A percentile compares a stretch with the other conserved stretches of the same genome.
Conservation (phyloP, 1,139 yeast species). For the Blastobotrys persicus region DNA sequence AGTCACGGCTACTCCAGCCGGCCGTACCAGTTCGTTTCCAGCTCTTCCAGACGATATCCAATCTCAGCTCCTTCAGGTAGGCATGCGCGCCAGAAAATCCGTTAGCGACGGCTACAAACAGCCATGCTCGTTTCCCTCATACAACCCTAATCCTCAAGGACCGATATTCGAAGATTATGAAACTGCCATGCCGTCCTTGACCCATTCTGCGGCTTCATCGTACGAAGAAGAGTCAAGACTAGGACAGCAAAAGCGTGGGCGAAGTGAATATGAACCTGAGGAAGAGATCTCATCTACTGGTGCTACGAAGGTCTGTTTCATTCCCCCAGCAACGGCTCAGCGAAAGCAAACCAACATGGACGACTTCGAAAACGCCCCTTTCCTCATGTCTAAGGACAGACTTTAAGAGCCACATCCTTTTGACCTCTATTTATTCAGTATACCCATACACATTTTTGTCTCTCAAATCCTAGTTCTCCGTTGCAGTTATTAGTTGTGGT, state of each 20-base stretch:
- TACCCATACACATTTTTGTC: background rate
- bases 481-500: too few species aligned
- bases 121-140: slow-evolving; percentile 27
- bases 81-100: slow-evolving; percentile 34
- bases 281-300: slow-evolving; percentile 39
- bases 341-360: slow-evolving; percentile 27
- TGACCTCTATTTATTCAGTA: background rate
- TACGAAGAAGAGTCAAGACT: slow-evolving; percentile 22
- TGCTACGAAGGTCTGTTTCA: slow-evolving; percentile 40
- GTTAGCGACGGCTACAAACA: slow-evolving; percentile 35
- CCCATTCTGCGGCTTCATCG: slow-evolving; percentile 18
- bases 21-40: slow-evolving; percentile 18
- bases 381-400: slow-evolving; percentile 14
- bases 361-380: slow-evolving; percentile 29
- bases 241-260: slow-evolving; percentile 16
- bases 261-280: slow-evolving; percentile 30
- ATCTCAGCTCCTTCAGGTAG: slow-evolving; percentile 29
- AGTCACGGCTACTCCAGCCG: slow-evolving; percentile 4
- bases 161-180: slow-evolving; percentile 16
- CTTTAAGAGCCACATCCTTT: slow-evolving; percentile 3
- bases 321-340: slow-evolving; percentile 31
- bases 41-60: slow-evolving; percentile 30
- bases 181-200: slow-evolving; percentile 6
- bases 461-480: too few species aligned
- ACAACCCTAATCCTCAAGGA: slow-evolving; percentile 26